phyloP scores from a whole-genome alignment of 2,329 filamentous ascomycete genomes.

The Fusarium drepaniforme region DNA sequence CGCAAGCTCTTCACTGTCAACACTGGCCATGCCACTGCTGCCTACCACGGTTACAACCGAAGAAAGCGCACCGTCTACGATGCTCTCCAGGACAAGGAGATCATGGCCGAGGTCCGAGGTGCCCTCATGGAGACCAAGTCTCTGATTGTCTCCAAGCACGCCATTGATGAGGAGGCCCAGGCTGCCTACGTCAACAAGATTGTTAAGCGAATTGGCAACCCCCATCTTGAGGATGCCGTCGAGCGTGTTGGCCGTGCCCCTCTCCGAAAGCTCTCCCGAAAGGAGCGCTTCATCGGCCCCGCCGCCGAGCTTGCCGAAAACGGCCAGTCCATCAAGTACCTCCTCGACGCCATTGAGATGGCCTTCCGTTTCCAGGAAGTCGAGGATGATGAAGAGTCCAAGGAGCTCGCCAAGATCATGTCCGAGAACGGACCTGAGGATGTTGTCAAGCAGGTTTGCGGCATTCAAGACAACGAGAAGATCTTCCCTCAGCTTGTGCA shows the following conservation, averaged over 20 bases:
- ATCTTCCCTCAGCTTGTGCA: slow-evolving; percentile 81
- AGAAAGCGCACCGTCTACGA: slow-evolving; percentile 92
- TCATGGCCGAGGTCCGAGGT: slow-evolving; percentile 82
- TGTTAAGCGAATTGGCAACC: slow-evolving; percentile 92
- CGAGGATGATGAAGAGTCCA: slow-evolving; percentile 89
- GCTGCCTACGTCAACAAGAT: slow-evolving; percentile 92
- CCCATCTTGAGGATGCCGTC: slow-evolving; percentile 89
- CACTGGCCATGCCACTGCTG: slow-evolving; percentile 95
- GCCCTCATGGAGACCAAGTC: slow-evolving; percentile 88
- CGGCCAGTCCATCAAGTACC: slow-evolving; percentile 76
- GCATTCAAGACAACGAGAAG: slow-evolving; percentile 80
- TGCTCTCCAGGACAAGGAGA: slow-evolving; percentile 83
- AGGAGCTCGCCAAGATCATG: slow-evolving; percentile 88
- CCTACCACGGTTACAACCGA: slow-evolving; percentile 92
- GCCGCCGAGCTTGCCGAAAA: slow-evolving; percentile 89
- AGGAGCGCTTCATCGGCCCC: slow-evolving; percentile 95
- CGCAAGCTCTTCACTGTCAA: slow-evolving; percentile 99
- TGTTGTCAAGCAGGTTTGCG: slow-evolving; percentile 84
- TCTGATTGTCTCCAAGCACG: slow-evolving; percentile 89
- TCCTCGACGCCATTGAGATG: slow-evolving; percentile 90
- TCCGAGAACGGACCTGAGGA: slow-evolving; percentile 78
- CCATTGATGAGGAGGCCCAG: slow-evolving; percentile 81
- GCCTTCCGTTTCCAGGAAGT: slow-evolving; percentile 96
- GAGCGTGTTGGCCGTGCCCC: slow-evolving; percentile 96
- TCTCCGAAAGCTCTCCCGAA: slow-evolving; percentile 91